A percentile compares a stretch with the other conserved stretches of the same genome.
Evolutionary conservation across 192 early-diverging fungal species (phyloP).

Genomic region (Coemansia sp.): DNA sequence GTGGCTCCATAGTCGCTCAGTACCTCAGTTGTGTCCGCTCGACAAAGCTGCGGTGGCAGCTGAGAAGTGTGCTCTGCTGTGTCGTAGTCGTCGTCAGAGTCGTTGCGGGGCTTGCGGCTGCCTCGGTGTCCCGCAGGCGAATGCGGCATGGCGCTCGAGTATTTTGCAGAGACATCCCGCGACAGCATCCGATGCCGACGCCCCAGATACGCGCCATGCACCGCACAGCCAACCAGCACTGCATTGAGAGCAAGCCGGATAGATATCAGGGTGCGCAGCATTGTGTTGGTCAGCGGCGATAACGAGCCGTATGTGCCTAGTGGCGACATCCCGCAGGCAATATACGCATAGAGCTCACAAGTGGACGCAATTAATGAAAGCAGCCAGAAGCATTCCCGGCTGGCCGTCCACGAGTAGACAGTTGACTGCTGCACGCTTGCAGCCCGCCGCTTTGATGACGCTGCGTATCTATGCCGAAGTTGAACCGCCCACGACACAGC

Average conservation of each 20-base stretch:
- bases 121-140: background rate
- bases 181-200: slow-evolving; percentile 1
- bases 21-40: background rate
- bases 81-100: slow-evolving; percentile 2
- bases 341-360: slow-evolving; percentile 46
- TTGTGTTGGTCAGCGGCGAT: slow-evolving; percentile 30
- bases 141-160: slow-evolving; percentile 1
- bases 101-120: background rate
- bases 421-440: slow-evolving; percentile 11
- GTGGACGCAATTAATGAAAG: slow-evolving; percentile 37
- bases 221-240: slow-evolving; percentile 27
- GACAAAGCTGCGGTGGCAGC: background rate
- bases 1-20: slow-evolving; percentile 20
- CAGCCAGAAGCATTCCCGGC: slow-evolving; percentile 45
- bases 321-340: slow-evolving; percentile 25
- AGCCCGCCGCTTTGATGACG: slow-evolving; percentile 5
- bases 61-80: background rate
- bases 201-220: slow-evolving; percentile 16
- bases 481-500: slow-evolving; percentile 35
- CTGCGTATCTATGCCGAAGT: slow-evolving; percentile 18
- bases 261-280: slow-evolving; percentile 48
- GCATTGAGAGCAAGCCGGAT: slow-evolving; percentile 37
- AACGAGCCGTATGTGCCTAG: background rate
- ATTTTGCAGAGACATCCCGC: slow-evolving; percentile 6
- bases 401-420: slow-evolving; percentile 17